phyloP scores from a whole-genome alignment of 176 grass and related monocot genomes.

The maize (Zea mays) region DNA sequence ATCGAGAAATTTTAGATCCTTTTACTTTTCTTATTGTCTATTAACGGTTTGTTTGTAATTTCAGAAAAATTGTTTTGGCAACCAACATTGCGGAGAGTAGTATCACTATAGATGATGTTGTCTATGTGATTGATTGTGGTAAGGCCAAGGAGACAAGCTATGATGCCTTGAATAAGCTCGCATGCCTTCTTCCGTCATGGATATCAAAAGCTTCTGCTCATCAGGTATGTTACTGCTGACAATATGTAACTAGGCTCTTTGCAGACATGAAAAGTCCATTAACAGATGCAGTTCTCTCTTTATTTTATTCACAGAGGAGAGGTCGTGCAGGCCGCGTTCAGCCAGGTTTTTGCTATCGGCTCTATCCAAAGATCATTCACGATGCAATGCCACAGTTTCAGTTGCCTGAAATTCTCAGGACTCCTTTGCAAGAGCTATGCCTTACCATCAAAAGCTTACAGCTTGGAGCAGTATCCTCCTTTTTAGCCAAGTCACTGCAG shows the following conservation, averaged over 20 bases:
- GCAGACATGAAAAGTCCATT: constrained; percentile 30
- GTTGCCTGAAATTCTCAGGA: constrained; percentile 97
- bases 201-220: constrained; percentile 99
- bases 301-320: constrained; percentile 71
- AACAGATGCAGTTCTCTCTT: neutral
- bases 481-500: constrained; percentile 90
- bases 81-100: constrained; percentile 98
- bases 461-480: constrained; percentile 68
- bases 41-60: constrained; percentile 40
- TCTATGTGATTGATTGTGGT: constrained; percentile 96
- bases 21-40: constrained; percentile 22
- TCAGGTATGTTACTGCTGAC: constrained; percentile 54
- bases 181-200: constrained; percentile 89
- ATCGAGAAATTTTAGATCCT: neutral
- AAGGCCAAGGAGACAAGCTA: constrained; percentile 99
- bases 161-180: constrained; percentile 96
- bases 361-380: constrained; percentile 90
- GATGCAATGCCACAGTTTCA: constrained; percentile 89
- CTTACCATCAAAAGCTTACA: constrained; percentile 94
- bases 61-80: constrained; percentile 95
- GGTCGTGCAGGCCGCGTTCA: constrained; percentile 91
- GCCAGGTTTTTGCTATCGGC: constrained; percentile 80
- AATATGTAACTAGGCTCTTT: constrained; percentile 7
- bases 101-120: constrained; percentile 98
- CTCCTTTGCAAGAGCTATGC: constrained; percentile 94